Percentiles rank a stretch among this genome's conserved stretches.
These are phyloP conservation scores for Mycena crocata DNA, from an alignment of 768 basidiomycete species.

Conservation along the genomic window DNA sequence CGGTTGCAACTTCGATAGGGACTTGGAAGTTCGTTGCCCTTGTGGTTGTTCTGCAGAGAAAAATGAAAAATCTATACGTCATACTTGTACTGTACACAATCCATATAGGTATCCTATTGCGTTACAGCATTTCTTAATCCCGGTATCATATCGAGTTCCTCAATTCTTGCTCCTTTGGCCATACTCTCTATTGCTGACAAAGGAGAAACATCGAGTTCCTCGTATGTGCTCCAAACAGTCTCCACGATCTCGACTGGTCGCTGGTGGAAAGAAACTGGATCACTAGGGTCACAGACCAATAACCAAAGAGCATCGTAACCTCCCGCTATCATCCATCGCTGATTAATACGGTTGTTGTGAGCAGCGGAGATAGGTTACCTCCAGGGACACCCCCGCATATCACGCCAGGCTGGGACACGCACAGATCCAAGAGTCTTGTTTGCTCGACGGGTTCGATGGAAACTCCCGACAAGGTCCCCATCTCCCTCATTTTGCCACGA, in stretches of 20 bases:
- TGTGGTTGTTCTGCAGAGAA: too few species aligned
- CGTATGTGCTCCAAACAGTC: constrained; percentile 73
- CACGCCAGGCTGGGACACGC: constrained; percentile 82
- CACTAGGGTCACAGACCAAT: constrained; percentile 73
- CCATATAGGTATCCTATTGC: too few species aligned
- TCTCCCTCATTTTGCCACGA: constrained; percentile 82
- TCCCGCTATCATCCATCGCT: constrained; percentile 84
- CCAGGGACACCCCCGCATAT: constrained; percentile 97
- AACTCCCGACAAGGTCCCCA: constrained; percentile 82
- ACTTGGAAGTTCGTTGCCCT: too few species aligned
- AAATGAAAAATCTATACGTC: too few species aligned
- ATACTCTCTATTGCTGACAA: constrained; percentile 77
- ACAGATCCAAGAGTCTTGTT: constrained; percentile 83
- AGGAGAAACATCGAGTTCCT: constrained; percentile 75
- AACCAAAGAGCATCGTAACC: constrained; percentile 98
- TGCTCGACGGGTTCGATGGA: constrained; percentile 94
- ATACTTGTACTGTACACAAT: too few species aligned
- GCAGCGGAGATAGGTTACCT: constrained; percentile 58
- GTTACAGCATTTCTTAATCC: constrained; percentile 61
- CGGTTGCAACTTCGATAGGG: too few species aligned
- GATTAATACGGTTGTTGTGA: constrained; percentile 11
- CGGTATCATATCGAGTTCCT: constrained; percentile 64
- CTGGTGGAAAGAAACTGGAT: constrained; percentile 56
- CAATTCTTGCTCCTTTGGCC: constrained; percentile 73
- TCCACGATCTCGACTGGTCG: constrained; percentile 72